Percentiles rank a stretch among this genome's conserved stretches.
These are phyloP conservation scores for Hymenoscyphus fraxineus DNA, from an alignment of 2,329 filamentous ascomycete species.

Conservation along the genomic window DNA sequence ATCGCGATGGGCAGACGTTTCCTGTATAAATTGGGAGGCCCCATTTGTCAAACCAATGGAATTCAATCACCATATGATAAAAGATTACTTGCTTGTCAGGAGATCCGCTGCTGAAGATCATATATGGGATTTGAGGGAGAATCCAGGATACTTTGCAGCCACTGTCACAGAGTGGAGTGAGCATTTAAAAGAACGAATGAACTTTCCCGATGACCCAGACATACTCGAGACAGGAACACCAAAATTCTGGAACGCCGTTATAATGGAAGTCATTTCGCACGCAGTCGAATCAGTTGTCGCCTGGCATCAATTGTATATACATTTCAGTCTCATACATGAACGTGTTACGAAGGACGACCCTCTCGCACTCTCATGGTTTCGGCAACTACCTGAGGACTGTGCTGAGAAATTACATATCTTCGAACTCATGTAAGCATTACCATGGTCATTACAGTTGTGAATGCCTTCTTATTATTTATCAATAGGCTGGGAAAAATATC, in stretches of 20 bases:
- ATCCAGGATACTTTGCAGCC: not conserved
- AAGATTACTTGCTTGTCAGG: not conserved
- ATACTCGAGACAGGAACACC: not conserved
- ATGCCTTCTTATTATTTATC: not conserved
- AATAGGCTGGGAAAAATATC: not conserved
- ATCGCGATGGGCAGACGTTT: not conserved
- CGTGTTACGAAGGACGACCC: not conserved
- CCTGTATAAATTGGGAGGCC: not conserved
- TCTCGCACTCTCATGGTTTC: not conserved
- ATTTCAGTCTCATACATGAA: not conserved
- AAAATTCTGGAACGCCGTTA: not conserved
- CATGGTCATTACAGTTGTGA: not conserved
- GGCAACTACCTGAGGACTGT: not conserved
- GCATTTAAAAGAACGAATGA: not conserved
- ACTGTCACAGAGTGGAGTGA: not conserved
- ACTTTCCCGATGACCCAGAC: not conserved
- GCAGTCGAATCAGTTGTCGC: not conserved
- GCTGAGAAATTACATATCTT: not conserved
- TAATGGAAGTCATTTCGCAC: not conserved
- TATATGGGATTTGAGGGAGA: conserved; percentile 3
- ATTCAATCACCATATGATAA: not conserved
- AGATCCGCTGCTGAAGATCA: conserved; percentile 1
- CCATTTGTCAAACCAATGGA: not conserved
- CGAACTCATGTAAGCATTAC: not conserved
- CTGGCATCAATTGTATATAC: not conserved